phyloP scores from a whole-genome alignment of 225 moss, liverwort and hornwort genomes.

The Takakia lepidozioides region DNA sequence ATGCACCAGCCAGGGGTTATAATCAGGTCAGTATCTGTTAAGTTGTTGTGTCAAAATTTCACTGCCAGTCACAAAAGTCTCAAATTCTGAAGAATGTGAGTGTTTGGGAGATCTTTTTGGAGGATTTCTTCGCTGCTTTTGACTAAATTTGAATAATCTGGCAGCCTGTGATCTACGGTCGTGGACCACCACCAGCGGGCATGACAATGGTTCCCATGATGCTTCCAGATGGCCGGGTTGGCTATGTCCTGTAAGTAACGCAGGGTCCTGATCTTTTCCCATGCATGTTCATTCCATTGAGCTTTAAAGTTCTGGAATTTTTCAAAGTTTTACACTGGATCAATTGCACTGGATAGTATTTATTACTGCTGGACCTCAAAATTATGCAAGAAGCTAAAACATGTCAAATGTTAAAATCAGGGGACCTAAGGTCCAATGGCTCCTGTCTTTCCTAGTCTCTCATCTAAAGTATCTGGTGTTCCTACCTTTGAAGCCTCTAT shows the following conservation, averaged over 20 bases:
- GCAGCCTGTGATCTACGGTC: conserved; percentile 97
- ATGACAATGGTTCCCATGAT: conserved; percentile 99
- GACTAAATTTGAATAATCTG: background rate
- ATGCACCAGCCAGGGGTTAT: conserved; percentile 83
- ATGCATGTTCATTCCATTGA: background rate
- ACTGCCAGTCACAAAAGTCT: too few relatives aligned
- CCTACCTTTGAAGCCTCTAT: too few relatives aligned
- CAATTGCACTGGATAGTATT: background rate
- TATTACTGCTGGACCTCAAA: background rate
- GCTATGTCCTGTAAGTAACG: conserved; percentile 92
- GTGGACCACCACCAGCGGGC: conserved; percentile 92
- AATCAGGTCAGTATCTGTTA: conserved; percentile 55
- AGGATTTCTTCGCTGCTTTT: background rate
- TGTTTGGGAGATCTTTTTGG: background rate
- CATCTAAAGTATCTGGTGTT: too few relatives aligned
- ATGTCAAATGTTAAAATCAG: background rate
- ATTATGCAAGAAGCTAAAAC: background rate
- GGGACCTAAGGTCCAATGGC: too few relatives aligned
- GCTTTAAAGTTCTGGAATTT: background rate
- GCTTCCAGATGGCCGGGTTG: conserved; percentile 95
- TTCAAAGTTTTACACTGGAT: background rate
- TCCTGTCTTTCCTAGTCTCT: too few relatives aligned
- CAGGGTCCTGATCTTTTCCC: background rate
- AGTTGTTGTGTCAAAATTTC: too few relatives aligned
- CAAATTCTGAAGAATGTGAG: conserved; percentile 1